Evolutionary conservation across 208 protist genomes (phyloP), one percentile per base, ranked within the genome.

Genomic region (Crithidia bombi): DNA sequence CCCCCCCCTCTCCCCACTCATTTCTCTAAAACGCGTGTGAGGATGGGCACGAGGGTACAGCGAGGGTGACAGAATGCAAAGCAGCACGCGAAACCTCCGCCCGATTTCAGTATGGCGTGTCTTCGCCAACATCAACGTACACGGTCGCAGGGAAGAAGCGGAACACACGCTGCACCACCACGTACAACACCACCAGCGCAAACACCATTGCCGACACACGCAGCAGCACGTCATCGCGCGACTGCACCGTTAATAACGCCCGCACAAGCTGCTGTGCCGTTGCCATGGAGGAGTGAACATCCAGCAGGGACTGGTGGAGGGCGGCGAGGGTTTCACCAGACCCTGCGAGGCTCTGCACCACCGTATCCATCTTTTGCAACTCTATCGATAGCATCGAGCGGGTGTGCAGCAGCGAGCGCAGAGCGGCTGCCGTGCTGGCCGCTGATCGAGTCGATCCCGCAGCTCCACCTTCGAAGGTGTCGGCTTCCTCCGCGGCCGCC

Each of bases 381-480:
- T 96, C 89, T 28, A 77, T 35, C n/a, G 80, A 78, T 11, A 96
- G 79, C 44, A 96, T 69, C 28, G 81, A 68, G 9, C 91, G 86
- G 17, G 87, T 94, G 69, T 87, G 89, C 9, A 91, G 35, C 9
- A 96, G 83, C 2, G 86, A 90, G 51, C 81, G 89, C 7, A 94
- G 78, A 11, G 86, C 85, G 26, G 82, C 82, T 14, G 80, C 85
- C 9, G 79, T 71, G 57, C 47, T 71, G 46, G 71, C 71, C 9
- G 71, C 71, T 0, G 71, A 77, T 44, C 26, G 49, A 46, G 33
- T 68, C 19, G 71, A 65, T 0, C 46, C 46, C 7, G 21, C 59
- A 23, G 39, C 77, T 1, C 75, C 79, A 10, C 50, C 73, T 1
- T 32, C 58, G 35, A 36, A 32, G 43, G 23, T 69, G 19, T 56